Evolutionary conservation across 2,329 filamentous ascomycete genomes (phyloP).

Genomic region (Chrysoporthe cubensis): DNA sequence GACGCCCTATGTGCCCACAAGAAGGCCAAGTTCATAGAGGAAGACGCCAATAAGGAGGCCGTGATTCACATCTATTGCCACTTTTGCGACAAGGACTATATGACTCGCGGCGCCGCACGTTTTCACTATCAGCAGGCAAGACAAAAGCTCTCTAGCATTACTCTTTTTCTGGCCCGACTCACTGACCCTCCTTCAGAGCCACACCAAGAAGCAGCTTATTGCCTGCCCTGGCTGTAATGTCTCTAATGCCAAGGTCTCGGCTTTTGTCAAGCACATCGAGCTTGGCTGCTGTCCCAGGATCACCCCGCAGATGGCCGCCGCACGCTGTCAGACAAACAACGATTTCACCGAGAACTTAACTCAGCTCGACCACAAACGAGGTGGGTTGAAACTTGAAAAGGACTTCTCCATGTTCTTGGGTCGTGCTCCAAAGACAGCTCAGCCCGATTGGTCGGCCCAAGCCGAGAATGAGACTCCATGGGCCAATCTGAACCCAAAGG

Average conservation of each 20-base stretch:
- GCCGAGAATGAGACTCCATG: conserved; percentile 18
- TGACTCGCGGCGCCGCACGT: conserved; percentile 37
- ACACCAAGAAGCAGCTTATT: conserved; percentile 46
- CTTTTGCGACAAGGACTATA: conserved; percentile 43
- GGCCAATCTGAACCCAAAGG: conserved; percentile 5
- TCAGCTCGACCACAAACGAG: conserved; percentile 20
- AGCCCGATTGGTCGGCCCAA: not conserved
- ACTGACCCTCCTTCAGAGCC: conserved; percentile 36
- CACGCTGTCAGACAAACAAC: conserved; percentile 37
- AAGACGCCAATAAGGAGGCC: conserved; percentile 4
- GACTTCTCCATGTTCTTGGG: conserved; percentile 21
- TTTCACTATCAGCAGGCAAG: conserved; percentile 44
- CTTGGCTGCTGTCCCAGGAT: conserved; percentile 44
- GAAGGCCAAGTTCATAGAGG: conserved; percentile 36
- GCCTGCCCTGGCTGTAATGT: conserved; percentile 51
- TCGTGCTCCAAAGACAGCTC: not conserved
- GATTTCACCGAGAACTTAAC: conserved; percentile 40
- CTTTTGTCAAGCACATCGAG: conserved; percentile 53
- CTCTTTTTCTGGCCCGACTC: not conserved
- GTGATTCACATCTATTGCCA: conserved; percentile 43
- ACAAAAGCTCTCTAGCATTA: not conserved
- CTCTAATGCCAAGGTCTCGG: conserved; percentile 42
- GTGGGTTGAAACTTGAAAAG: not conserved
- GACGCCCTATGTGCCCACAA: conserved; percentile 33
- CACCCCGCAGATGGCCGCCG: conserved; percentile 11